Evolutionary conservation across 2,329 filamentous ascomycete genomes (phyloP).

Genomic region (Cercospora zeina): DNA sequence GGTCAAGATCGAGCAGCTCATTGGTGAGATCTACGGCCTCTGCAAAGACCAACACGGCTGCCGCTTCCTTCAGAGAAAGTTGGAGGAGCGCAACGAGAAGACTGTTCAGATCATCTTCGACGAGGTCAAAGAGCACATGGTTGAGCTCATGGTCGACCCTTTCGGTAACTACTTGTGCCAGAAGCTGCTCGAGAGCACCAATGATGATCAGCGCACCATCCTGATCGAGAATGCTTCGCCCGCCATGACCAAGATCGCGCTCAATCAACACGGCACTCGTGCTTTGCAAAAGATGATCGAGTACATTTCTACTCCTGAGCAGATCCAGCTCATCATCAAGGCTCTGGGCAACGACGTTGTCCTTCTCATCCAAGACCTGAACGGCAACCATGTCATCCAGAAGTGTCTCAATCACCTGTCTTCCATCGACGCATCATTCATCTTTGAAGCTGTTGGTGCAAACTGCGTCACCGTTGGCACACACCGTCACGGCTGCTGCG

Average conservation of each 20-base stretch:
- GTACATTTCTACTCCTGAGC: slow-evolving; percentile 80
- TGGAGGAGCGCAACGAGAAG: slow-evolving; percentile 82
- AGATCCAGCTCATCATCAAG: slow-evolving; percentile 83
- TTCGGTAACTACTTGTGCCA: slow-evolving; percentile 99
- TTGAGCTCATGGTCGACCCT: slow-evolving; percentile 97
- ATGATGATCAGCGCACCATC: slow-evolving; percentile 88
- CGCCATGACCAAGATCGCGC: slow-evolving; percentile 86
- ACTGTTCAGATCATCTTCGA: slow-evolving; percentile 90
- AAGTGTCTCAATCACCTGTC: slow-evolving; percentile 96
- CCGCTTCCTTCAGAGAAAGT: slow-evolving; percentile 93
- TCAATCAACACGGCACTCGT: slow-evolving; percentile 96
- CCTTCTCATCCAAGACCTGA: slow-evolving; percentile 92
- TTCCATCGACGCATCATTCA: slow-evolving; percentile 84
- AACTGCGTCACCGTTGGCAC: slow-evolving; percentile 90
- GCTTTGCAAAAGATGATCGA: slow-evolving; percentile 99
- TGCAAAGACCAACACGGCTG: slow-evolving; percentile 99
- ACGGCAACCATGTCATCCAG: slow-evolving; percentile 98
- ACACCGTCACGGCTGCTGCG: slow-evolving; percentile 95
- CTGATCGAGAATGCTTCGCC: slow-evolving; percentile 87
- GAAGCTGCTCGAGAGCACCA: slow-evolving; percentile 93
- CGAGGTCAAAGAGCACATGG: slow-evolving; percentile 89
- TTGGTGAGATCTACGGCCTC: slow-evolving; percentile 79
- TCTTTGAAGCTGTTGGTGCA: slow-evolving; percentile 88
- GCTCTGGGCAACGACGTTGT: slow-evolving; percentile 83
- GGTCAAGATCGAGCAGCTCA: slow-evolving; percentile 75